Evolutionary conservation across 1,284 basidiomycete genomes (phyloP), one percentile per base, ranked within the genome.

Genomic region (Taiwanofungus camphoratus): DNA sequence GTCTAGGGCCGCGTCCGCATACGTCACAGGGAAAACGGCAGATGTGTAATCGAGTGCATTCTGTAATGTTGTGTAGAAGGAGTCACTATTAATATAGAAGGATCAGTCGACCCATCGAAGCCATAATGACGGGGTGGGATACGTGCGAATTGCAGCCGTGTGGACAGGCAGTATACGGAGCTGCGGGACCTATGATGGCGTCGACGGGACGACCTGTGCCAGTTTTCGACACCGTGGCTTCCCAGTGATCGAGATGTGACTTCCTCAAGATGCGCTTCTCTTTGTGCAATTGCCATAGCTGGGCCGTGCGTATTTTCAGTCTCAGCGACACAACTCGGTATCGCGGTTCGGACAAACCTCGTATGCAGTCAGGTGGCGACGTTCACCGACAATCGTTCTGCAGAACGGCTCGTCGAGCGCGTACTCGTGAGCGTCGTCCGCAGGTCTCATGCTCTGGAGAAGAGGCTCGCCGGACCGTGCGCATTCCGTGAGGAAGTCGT

Each of bases 21-120:
- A 70, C 0, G 79, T 74, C 1, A 82, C 82, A 0, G 89, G 89
- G 48, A 92, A 73, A 4, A 77, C 65, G n/a, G 77, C 67, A 1
- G 74, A 70, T 0, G 85, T 71, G 52, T 80, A 87, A 56, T 90
- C 86, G 21, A 86, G 69, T 4, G 71, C 58, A 55, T 88, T 90
- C 73, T 76, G 87, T 33, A 78, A 55, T 26, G 68, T 68, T 0
- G 86, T 87, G 54, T 85, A 87, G 32, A 60, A 51, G 5, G 60
- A 65, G 38, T 56, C 56, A 29, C 79, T 80, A 49, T 31, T 24
- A 27, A 3, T 22, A 24, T 16, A 20, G 22, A 18, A 23, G 13
- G 12, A 27, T 8, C n/a, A 13, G 16, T 39, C 20, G n/a, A n/a
- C 24, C 12, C 20, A 9, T 4, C 13, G 26, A n/a, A 33, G 26